These are phyloP conservation scores for Aspergillus baeticus DNA, from an alignment of 495 filamentous ascomycete genomes.

Conservation along the genomic window DNA sequence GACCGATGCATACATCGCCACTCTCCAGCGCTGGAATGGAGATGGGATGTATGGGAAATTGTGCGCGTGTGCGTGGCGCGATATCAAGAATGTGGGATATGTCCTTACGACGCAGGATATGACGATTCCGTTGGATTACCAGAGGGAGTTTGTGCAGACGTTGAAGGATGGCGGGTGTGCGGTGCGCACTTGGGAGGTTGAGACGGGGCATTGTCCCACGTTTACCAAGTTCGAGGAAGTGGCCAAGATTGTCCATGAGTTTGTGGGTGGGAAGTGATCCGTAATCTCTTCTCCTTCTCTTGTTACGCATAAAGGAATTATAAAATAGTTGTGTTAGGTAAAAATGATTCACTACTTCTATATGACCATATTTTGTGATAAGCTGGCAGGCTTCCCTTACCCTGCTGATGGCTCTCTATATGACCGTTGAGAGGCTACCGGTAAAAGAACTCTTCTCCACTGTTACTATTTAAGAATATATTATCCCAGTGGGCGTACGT, in stretches of 20 bases:
- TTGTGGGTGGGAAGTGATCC: neutral
- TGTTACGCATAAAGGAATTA: too few species aligned
- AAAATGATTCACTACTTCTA: too few species aligned
- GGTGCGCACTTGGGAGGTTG: slow-evolving; percentile 4
- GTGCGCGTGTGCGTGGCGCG: slow-evolving; percentile 2
- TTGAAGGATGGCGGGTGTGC: neutral
- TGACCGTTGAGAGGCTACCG: too few species aligned
- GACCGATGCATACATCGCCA: slow-evolving; percentile 1
- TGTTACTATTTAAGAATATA: too few species aligned
- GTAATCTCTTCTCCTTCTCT: too few species aligned
- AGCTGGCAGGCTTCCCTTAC: too few species aligned
- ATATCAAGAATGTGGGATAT: slow-evolving; percentile 6
- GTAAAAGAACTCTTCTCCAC: too few species aligned
- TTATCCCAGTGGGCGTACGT: too few species aligned
- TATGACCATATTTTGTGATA: too few species aligned
- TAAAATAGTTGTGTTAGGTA: too few species aligned
- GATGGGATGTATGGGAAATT: slow-evolving; percentile 2
- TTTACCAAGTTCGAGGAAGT: slow-evolving; percentile 9
- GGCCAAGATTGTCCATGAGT: slow-evolving; percentile 4
- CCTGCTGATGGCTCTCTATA: too few species aligned
- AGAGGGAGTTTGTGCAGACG: neutral
- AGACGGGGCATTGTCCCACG: slow-evolving; percentile 13
- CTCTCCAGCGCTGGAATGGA: slow-evolving; percentile 5
- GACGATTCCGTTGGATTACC: slow-evolving; percentile 11
- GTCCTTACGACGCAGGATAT: slow-evolving; percentile 1